A percentile compares a stretch with the other conserved stretches of the same genome.
Evolutionary conservation across 1,284 basidiomycete species (phyloP).

Genomic region (Malassezia obtusa): DNA sequence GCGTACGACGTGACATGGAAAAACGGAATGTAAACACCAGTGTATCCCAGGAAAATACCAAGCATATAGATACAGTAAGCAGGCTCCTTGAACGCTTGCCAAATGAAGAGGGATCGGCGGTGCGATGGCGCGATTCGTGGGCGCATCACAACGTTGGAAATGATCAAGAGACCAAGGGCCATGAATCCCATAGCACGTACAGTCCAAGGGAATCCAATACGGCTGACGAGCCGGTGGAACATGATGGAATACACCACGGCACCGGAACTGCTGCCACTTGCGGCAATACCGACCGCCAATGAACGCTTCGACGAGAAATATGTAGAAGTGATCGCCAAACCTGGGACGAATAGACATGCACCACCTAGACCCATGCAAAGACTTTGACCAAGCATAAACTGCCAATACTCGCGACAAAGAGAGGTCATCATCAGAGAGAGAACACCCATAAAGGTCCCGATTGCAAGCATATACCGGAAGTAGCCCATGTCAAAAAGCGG

Average conservation of each 20-base stretch:
- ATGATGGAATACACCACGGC: conserved; percentile 34
- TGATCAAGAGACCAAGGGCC: conserved; percentile 17
- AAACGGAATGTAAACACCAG: conserved; percentile 17
- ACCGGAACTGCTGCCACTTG: conserved; percentile 27
- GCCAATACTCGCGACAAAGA: conserved; percentile 28
- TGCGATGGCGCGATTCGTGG: not conserved
- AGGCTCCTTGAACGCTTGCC: conserved; percentile 10
- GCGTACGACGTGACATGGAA: conserved; percentile 16
- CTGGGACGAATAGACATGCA: conserved; percentile 22
- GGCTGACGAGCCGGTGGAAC: conserved; percentile 17
- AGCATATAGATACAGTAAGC: not conserved
- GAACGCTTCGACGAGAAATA: conserved; percentile 22
- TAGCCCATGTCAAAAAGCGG: conserved; percentile 25
- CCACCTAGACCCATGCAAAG: conserved; percentile 22
- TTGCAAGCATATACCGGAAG: conserved; percentile 6
- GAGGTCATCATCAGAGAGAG: conserved; percentile 34
- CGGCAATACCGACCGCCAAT: conserved; percentile 25
- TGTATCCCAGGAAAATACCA: conserved; percentile 2
- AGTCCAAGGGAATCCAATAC: conserved; percentile 31
- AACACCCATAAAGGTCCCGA: conserved; percentile 21
- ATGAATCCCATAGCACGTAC: conserved; percentile 31
- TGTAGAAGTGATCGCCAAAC: conserved; percentile 20
- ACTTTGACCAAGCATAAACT: conserved; percentile 33
- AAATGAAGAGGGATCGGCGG: not conserved
- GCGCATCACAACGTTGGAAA: conserved; percentile 12